Conservation (phyloP, 2,329 filamentous ascomycete species). For the Colletotrichum salicis region DNA sequence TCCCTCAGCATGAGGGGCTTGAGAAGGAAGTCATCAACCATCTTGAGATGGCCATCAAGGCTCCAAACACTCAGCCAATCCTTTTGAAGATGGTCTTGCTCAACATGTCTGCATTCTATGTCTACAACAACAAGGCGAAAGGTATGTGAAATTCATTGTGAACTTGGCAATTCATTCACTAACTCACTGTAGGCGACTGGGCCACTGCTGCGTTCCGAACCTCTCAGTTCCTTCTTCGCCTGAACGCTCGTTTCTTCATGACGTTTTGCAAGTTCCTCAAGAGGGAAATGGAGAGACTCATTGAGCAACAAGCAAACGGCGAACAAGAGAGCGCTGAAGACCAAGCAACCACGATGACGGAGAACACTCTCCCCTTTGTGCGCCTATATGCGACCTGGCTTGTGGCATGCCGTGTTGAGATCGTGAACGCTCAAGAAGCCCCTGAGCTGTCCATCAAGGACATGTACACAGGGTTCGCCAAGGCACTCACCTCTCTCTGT, state of each 20-base stretch:
- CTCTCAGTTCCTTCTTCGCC: slow-evolving; percentile 74
- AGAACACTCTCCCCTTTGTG: slow-evolving; percentile 60
- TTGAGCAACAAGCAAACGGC: slow-evolving; percentile 48
- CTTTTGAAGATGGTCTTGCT: slow-evolving; percentile 84
- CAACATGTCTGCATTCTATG: slow-evolving; percentile 85
- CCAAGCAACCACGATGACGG: slow-evolving; percentile 49
- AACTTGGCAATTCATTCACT: background rate
- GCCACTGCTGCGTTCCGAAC: slow-evolving; percentile 57
- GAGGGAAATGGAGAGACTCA: slow-evolving; percentile 70
- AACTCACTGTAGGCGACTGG: slow-evolving; percentile 54
- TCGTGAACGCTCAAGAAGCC: slow-evolving; percentile 57
- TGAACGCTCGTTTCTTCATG: slow-evolving; percentile 83
- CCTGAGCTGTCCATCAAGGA: slow-evolving; percentile 57
- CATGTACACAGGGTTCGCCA: slow-evolving; percentile 58
- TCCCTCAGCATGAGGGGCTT: slow-evolving; percentile 80
- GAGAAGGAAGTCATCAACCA: slow-evolving; percentile 87
- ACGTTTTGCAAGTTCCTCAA: slow-evolving; percentile 76
- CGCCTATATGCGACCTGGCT: slow-evolving; percentile 67
- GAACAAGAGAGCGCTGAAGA: slow-evolving; percentile 40
- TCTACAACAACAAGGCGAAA: slow-evolving; percentile 70
- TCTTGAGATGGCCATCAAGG: slow-evolving; percentile 77
- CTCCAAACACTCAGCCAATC: slow-evolving; percentile 70
- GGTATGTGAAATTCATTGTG: slow-evolving; percentile 43
- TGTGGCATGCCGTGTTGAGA: slow-evolving; percentile 56
- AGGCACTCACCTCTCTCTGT: slow-evolving; percentile 60